These are phyloP conservation scores for Sideroxylon spinosum DNA, from an alignment of 179 eudicot species.

Conservation along the genomic window DNA sequence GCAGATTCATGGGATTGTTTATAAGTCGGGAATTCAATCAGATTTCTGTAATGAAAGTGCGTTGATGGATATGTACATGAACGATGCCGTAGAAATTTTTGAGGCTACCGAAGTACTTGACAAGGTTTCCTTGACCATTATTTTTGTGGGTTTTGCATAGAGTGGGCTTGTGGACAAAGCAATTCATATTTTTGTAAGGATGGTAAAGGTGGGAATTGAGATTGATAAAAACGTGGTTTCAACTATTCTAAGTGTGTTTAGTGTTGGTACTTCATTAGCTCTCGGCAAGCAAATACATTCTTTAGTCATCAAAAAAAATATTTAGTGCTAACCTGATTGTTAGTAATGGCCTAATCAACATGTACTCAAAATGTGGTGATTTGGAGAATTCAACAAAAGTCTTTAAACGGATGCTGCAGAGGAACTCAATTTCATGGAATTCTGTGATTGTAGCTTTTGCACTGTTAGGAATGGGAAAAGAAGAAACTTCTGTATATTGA, in stretches of 20 bases:
- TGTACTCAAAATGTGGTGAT: conserved; percentile 88
- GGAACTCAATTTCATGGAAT: conserved; percentile 76
- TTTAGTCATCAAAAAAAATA: conserved; percentile 46
- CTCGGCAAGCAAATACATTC: conserved; percentile 76
- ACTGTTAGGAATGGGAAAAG: no score
- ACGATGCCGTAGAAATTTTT: conserved; percentile 62
- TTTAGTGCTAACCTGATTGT: conserved; percentile 48
- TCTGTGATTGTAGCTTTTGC: conserved; percentile 86
- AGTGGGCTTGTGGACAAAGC: conserved; percentile 80
- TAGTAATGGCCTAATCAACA: conserved; percentile 75
- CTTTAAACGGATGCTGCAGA: conserved; percentile 46
- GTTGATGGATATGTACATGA: conserved; percentile 82
- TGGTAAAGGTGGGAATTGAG: conserved; percentile 47
- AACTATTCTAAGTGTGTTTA: conserved; percentile 76
- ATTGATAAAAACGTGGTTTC: conserved; percentile 74
- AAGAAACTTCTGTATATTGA: no score
- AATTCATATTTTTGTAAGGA: conserved; percentile 49
- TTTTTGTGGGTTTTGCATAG: conserved; percentile 72
- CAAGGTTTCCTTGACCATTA: conserved; percentile 63
- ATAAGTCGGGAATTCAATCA: conserved; percentile 59
- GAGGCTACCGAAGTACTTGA: conserved; percentile 58
- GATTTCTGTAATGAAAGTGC: conserved; percentile 78
- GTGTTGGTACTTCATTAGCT: conserved; percentile 54
- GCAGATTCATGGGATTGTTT: conserved; percentile 60
- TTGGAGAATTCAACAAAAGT: conserved; percentile 49